Percentiles rank a stretch among this genome's conserved stretches.
Evolutionary conservation across 2,329 filamentous ascomycete genomes (phyloP).

Genomic region (Aspergillus intermedius): DNA sequence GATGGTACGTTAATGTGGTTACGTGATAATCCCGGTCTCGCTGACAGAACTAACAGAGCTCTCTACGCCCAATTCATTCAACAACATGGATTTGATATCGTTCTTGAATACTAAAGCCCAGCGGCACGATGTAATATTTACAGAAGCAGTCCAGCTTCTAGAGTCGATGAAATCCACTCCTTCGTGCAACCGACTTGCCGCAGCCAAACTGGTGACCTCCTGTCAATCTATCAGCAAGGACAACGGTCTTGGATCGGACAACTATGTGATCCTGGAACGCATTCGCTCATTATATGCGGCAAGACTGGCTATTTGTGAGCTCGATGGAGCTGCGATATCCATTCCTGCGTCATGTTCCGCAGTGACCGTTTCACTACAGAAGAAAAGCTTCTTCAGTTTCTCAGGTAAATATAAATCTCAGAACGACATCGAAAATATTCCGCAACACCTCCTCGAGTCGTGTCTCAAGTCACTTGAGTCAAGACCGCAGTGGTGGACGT

Average conservation of each 20-base stretch:
- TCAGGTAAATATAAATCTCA: constrained; percentile 14
- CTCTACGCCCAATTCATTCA: constrained; percentile 5
- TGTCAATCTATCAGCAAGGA: constrained; percentile 45
- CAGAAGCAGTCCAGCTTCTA: constrained; percentile 39
- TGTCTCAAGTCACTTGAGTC: constrained; percentile 52
- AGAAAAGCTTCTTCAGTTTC: constrained; percentile 21
- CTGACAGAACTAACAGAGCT: constrained; percentile 3
- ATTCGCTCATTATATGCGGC: constrained; percentile 55
- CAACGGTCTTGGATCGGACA: constrained; percentile 16
- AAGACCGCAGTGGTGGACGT: constrained; percentile 56
- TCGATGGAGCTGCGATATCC: constrained; percentile 46
- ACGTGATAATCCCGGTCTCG: neutral
- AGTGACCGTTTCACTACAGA: constrained; percentile 38
- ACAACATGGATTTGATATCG: constrained; percentile 21
- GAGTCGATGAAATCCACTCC: constrained; percentile 41
- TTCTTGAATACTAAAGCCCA: constrained; percentile 17
- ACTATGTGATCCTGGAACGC: constrained; percentile 33
- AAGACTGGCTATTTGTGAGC: constrained; percentile 58
- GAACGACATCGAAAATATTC: constrained; percentile 10
- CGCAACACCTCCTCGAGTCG: constrained; percentile 32
- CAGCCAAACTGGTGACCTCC: constrained; percentile 46
- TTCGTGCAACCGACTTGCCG: constrained; percentile 49
- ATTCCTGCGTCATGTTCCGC: constrained; percentile 48
- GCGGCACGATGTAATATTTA: constrained; percentile 32
- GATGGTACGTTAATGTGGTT: constrained; percentile 2